Conservation (phyloP, 2,329 filamentous ascomycete genomes). For the Fusarium pseudonygamai region DNA sequence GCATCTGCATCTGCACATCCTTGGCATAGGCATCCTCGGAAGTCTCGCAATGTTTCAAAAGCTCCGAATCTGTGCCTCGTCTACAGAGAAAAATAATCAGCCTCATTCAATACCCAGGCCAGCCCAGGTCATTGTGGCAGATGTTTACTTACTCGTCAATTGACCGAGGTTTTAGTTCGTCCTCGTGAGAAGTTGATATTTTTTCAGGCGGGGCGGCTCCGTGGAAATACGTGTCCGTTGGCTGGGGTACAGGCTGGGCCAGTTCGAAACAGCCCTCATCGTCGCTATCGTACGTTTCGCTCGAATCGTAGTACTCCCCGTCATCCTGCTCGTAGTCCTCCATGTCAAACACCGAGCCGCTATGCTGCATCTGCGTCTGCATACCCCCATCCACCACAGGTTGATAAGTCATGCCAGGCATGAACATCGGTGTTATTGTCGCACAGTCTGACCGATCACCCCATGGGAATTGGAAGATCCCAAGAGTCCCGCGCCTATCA, state of each 20-base stretch:
- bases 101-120: background rate
- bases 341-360: conserved; percentile 60
- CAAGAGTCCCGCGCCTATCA: conserved; percentile 67
- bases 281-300: conserved; percentile 43
- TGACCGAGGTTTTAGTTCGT: conserved; percentile 10
- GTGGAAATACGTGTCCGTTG: conserved; percentile 56
- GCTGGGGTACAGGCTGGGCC: conserved; percentile 67
- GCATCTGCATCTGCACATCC: conserved; percentile 4
- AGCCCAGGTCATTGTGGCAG: background rate
- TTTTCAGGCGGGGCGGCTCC: conserved; percentile 28
- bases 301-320: conserved; percentile 45
- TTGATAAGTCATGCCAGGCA: conserved; percentile 61
- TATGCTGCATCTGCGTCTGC: conserved; percentile 49
- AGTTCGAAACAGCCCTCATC: conserved; percentile 66
- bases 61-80: background rate
- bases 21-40: conserved; percentile 7
- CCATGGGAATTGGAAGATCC: conserved; percentile 74
- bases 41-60: conserved; percentile 9
- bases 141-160: conserved; percentile 21
- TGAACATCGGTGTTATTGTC: conserved; percentile 57
- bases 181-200: conserved; percentile 32
- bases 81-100: conserved; percentile 1
- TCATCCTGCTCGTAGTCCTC: conserved; percentile 68
- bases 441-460: conserved; percentile 69
- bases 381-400: conserved; percentile 14